Conservation (phyloP, 2,329 filamentous ascomycete species). For the Pseudocercospora crystallina region DNA sequence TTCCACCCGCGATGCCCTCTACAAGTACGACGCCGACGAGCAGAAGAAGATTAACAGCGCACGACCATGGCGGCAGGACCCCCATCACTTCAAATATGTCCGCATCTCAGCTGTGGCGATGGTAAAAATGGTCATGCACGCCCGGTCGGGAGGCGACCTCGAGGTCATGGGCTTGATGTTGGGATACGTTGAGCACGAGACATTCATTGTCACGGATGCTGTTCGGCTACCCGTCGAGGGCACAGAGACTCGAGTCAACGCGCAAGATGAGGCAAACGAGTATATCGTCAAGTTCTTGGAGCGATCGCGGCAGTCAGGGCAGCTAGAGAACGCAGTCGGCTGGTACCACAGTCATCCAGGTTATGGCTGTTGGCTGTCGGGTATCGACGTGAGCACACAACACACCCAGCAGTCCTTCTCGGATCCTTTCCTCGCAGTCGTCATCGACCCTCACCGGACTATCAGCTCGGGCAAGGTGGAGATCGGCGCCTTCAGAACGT, state of each 20-base stretch:
- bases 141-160: constrained; percentile 84
- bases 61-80: constrained; percentile 75
- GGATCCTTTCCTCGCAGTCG: constrained; percentile 92
- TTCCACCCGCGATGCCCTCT: constrained; percentile 84
- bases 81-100: constrained; percentile 87
- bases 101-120: constrained; percentile 91
- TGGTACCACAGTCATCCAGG: constrained; percentile 99
- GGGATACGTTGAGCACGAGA: constrained; percentile 81
- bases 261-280: constrained; percentile 92
- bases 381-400: constrained; percentile 92
- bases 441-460: constrained; percentile 94
- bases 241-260: constrained; percentile 97
- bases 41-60: constrained; percentile 65
- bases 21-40: constrained; percentile 70
- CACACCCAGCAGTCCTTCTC: constrained; percentile 78
- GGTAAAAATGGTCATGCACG: constrained; percentile 99
- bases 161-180: constrained; percentile 99
- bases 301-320: constrained; percentile 70
- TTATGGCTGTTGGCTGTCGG: constrained; percentile 96
- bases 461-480: constrained; percentile 94
- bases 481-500: constrained; percentile 94
- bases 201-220: constrained; percentile 89
- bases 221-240: constrained; percentile 94
- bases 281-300: constrained; percentile 89
- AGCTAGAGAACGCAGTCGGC: constrained; percentile 88